A percentile compares a stretch with the other conserved stretches of the same genome.
phyloP scores from a whole-genome alignment of 2,329 filamentous ascomycete species.

The Fusarium tanahbumbuense region DNA sequence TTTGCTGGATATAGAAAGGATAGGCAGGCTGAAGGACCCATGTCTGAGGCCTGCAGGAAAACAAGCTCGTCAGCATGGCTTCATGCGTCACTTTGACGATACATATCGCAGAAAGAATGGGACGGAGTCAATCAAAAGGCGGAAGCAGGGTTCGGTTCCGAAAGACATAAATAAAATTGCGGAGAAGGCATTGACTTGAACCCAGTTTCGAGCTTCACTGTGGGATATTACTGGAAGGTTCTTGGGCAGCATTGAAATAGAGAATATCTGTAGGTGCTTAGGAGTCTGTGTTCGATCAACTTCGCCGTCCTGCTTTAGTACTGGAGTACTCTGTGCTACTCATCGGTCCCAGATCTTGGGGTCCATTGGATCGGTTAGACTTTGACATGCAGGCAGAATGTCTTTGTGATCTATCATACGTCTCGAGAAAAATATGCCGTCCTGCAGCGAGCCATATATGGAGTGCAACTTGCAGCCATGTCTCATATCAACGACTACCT shows the following conservation, averaged over 20 bases:
- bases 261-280: no score
- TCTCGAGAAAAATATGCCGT: not conserved
- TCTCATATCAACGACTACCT: not conserved
- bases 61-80: not conserved
- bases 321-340: not conserved
- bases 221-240: no score
- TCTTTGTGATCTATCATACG: not conserved
- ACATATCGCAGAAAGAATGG: no score
- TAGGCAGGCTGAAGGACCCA: not conserved
- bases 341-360: no score
- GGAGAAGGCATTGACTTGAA: not conserved
- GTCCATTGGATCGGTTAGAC: not conserved
- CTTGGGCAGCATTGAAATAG: no score
- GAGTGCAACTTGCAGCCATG: not conserved
- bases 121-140: not conserved
- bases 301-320: no score
- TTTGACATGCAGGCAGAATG: not conserved
- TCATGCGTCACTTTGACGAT: not conserved
- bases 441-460: not conserved
- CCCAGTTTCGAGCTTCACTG: no score
- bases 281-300: no score
- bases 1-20: not conserved
- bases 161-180: not conserved
- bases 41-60: not conserved
- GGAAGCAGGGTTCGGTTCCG: no score